Evolutionary conservation across 805 yeast genomes (phyloP).

Genomic region (Allodekkera sacchari): DNA sequence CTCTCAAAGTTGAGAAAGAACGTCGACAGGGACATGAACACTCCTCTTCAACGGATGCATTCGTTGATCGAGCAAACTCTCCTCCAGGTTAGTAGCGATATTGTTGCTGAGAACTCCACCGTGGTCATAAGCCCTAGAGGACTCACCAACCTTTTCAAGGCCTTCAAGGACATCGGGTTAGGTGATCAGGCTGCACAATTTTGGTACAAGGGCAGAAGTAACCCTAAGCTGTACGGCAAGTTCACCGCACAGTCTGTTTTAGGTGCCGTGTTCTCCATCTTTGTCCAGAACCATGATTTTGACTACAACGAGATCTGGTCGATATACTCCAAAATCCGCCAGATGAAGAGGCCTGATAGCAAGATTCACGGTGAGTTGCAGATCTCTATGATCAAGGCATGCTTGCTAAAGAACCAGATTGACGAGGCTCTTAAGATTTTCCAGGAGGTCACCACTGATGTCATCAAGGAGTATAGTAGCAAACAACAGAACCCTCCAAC

Average conservation of each 20-base stretch:
- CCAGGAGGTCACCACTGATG: constrained; percentile 45
- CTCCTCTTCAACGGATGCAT: constrained; percentile 42
- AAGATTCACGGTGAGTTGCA: constrained; percentile 38
- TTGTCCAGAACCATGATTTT: constrained; percentile 50
- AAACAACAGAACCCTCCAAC: constrained; percentile 16
- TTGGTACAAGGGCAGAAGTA: constrained; percentile 56
- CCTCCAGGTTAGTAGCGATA: constrained; percentile 39
- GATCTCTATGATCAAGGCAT: constrained; percentile 66
- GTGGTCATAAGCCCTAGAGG: constrained; percentile 40
- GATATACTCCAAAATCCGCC: constrained; percentile 35
- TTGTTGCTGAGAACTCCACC: constrained; percentile 24
- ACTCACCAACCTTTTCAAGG: constrained; percentile 47
- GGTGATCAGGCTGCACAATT: constrained; percentile 53
- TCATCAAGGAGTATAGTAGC: constrained; percentile 25
- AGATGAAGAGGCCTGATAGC: constrained; percentile 17
- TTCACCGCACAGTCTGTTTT: constrained; percentile 59
- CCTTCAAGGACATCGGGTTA: constrained; percentile 49
- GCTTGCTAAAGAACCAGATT: constrained; percentile 54
- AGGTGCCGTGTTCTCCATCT: constrained; percentile 60
- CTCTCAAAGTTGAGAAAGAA: constrained; percentile 44
- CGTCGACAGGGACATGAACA: constrained; percentile 46
- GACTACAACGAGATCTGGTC: constrained; percentile 50
- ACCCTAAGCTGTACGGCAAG: constrained; percentile 27
- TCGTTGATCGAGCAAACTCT: constrained; percentile 34
- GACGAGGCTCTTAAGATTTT: constrained; percentile 56